Percentiles rank a stretch among this genome's conserved stretches.
These are phyloP conservation scores for Dichotomopilus funicola DNA, from an alignment of 2,329 filamentous ascomycete genomes.

Conservation along the genomic window DNA sequence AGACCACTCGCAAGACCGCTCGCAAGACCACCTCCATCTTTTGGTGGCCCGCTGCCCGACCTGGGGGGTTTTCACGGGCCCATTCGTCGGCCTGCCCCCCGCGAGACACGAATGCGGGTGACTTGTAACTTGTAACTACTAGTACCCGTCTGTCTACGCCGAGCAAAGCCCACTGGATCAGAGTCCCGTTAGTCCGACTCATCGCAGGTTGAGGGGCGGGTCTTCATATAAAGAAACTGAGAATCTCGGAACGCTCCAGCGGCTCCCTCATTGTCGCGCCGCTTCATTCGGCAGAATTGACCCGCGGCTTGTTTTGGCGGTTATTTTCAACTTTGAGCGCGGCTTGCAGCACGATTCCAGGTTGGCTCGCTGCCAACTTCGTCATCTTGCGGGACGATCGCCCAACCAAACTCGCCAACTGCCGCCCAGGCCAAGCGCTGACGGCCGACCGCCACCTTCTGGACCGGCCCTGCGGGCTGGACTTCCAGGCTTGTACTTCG, in stretches of 20 bases:
- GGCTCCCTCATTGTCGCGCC: background rate
- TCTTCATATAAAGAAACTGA: too few species aligned
- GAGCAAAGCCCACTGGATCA: too few species aligned
- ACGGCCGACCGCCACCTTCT: background rate
- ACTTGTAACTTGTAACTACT: background rate
- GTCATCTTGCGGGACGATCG: conserved; percentile 8
- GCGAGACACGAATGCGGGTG: conserved; percentile 5
- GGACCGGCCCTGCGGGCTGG: conserved; percentile 4
- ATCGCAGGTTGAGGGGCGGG: too few species aligned
- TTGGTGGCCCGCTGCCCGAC: conserved; percentile 11
- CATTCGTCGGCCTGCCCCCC: conserved; percentile 6
- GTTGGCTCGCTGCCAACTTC: conserved; percentile 6
- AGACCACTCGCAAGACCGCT: too few species aligned
- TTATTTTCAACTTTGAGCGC: background rate
- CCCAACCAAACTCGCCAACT: conserved; percentile 4
- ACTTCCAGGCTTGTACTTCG: background rate
- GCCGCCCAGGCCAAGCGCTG: conserved; percentile 1
- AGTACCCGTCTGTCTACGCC: too few species aligned
- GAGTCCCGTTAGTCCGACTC: too few species aligned
- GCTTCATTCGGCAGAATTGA: background rate
- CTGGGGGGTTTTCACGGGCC: conserved; percentile 1
- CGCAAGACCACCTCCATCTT: background rate
- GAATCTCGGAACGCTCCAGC: too few species aligned
- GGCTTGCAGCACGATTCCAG: background rate
- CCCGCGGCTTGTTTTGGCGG: conserved; percentile 2